Base-by-base conservation (phyloP, 139 green algal species). In the Coelastrella sp. region DNA sequence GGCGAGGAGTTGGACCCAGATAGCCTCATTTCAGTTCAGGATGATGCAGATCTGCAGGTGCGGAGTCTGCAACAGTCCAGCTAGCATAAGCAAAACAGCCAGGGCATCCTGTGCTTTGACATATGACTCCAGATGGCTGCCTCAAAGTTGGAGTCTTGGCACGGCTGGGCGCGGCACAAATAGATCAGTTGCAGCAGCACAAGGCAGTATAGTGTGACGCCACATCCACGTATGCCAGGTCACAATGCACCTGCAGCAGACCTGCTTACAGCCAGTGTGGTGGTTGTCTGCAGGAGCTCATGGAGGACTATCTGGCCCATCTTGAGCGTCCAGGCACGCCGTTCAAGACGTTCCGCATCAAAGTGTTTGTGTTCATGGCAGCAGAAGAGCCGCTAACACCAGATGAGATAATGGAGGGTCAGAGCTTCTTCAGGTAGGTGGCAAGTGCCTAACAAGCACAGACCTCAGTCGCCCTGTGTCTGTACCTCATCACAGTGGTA, bases 21-120 rank as follows among this genome's bases (percentile, higher is more conserved):
- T 56, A 83, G 89, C 11, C 94, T 98, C 5, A 96, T 98, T 73
- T 92, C 91, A 14, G 94, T 98, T 4, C 89, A 93, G 60, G 96
- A 97, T 80, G 95, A 98, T 82, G 92, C 92, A 75, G 96, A 98
- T 82, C 82, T 98, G 61, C 89, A 95, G 94, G 96, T 96, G 89
- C 3, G 20, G 6, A 14, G 16, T 11, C 64, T 71, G 64, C 3
- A 47, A 47, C 32, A 47, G 32, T 47, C 32, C 32, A 47, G 32
- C 32, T 47, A 47, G 32, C 32, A 47, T 47, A 47, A 47, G 32
- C 32, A 47, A 47, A 47, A 47, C 32, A 47, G 32, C 32, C 32
- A 47, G 32, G 32, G 0, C 32, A 47, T 47, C 32, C 32, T 47
- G 32, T 47, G 32, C 32, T 47, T 47, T 47, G 32, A 1, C 32